A percentile compares a stretch with the other conserved stretches of the same genome.
phyloP scores from a whole-genome alignment of 2,329 filamentous ascomycete species.

The Boeremia exigua region DNA sequence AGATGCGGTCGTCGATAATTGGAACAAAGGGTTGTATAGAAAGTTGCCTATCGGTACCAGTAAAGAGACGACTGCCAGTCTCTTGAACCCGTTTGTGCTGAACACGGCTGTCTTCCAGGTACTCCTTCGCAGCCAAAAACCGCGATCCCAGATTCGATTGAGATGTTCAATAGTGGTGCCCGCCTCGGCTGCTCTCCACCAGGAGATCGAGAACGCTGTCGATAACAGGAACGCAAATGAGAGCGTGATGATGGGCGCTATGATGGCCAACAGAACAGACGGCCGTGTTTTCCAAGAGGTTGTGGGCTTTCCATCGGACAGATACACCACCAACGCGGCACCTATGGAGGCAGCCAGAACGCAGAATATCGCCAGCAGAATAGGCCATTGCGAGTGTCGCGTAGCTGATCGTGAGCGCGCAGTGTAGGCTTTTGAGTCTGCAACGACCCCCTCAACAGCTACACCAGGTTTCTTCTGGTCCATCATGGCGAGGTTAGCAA shows the following conservation, averaged over 20 bases:
- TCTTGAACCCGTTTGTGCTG: slow-evolving; percentile 2
- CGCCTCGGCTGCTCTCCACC: slow-evolving; percentile 8
- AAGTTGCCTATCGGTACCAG: slow-evolving; percentile 4
- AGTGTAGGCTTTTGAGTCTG: neutral
- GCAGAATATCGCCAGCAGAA: neutral
- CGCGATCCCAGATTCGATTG: slow-evolving; percentile 8
- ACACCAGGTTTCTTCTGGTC: neutral
- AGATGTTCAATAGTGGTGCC: slow-evolving; percentile 5
- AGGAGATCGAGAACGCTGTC: slow-evolving; percentile 2
- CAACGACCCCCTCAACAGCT: neutral
- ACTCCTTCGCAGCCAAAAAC: slow-evolving; percentile 1
- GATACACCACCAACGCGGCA: slow-evolving; percentile 1
- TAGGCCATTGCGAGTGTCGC: slow-evolving; percentile 1
- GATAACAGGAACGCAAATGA: neutral
- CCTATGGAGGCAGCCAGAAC: neutral
- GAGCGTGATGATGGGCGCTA: slow-evolving; percentile 3
- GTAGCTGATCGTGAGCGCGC: too few relatives aligned
- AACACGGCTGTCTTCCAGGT: slow-evolving; percentile 3
- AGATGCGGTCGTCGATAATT: slow-evolving; percentile 2
- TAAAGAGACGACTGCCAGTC: neutral
- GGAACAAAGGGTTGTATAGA: slow-evolving; percentile 5
- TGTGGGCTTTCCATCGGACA: slow-evolving; percentile 4
- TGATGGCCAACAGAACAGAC: slow-evolving; percentile 2
- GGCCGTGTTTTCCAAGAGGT: slow-evolving; percentile 3
- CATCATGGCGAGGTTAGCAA: neutral